A percentile compares a stretch with the other conserved stretches of the same genome.
Conservation (phyloP, 2,329 filamentous ascomycete species). For the Stagonosporopsis rhizophila region DNA sequence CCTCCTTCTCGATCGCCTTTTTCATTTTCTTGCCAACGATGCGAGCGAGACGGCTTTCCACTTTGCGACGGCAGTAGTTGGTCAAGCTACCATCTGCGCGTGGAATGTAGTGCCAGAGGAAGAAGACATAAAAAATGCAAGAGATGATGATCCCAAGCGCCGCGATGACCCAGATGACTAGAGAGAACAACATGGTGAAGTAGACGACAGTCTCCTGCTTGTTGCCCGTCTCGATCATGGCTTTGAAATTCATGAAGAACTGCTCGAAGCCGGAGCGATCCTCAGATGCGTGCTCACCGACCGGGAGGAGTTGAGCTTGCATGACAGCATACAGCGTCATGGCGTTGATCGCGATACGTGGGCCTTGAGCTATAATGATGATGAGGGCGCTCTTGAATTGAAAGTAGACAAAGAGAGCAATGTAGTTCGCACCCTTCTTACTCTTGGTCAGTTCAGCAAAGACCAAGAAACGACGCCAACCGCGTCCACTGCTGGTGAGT, state of each 20-base stretch:
- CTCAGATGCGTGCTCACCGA: constrained; percentile 60
- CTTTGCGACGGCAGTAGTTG: constrained; percentile 89
- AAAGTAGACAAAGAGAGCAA: constrained; percentile 91
- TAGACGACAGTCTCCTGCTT: constrained; percentile 82
- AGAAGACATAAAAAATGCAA: constrained; percentile 80
- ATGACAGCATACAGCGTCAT: constrained; percentile 88
- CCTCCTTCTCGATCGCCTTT: constrained; percentile 83
- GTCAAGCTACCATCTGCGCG: constrained; percentile 78
- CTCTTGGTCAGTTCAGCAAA: constrained; percentile 90
- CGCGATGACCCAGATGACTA: constrained; percentile 87
- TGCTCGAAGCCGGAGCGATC: constrained; percentile 71
- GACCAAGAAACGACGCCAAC: constrained; percentile 90
- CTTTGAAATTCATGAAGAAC: constrained; percentile 83
- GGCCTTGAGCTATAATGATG: constrained; percentile 87
- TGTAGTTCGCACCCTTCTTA: constrained; percentile 87
- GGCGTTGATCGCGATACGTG: constrained; percentile 88
- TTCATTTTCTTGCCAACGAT: constrained; percentile 89
- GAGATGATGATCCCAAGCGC: constrained; percentile 76
- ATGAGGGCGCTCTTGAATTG: constrained; percentile 81
- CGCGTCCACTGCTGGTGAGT: constrained; percentile 71
- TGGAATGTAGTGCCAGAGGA: constrained; percentile 92
- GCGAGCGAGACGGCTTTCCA: constrained; percentile 81
- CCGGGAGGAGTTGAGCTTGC: constrained; percentile 73
- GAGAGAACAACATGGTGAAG: constrained; percentile 89
- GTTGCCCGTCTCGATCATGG: constrained; percentile 72